Conservation (phyloP, 768 basidiomycete genomes). For the Boletus reticulatus region DNA sequence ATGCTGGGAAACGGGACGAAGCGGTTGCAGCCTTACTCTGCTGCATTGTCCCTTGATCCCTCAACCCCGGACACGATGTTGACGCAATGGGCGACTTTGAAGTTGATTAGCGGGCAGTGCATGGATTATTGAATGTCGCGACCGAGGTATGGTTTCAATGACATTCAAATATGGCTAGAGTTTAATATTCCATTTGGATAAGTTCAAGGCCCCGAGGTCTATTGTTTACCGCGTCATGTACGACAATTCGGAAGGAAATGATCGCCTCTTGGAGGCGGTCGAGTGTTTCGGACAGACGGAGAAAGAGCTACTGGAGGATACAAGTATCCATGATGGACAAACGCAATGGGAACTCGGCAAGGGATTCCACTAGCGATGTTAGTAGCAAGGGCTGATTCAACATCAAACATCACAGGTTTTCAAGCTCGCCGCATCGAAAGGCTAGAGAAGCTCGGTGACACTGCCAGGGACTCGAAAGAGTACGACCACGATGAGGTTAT, state of each 20-base stretch:
- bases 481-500: neutral
- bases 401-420: neutral
- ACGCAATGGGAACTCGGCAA: neutral
- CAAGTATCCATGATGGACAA: neutral
- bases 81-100: neutral
- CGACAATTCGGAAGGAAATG: neutral
- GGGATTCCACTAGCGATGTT: neutral
- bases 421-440: neutral
- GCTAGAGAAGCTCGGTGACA: neutral
- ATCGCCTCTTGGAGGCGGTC: neutral
- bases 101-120: neutral
- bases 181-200: no score
- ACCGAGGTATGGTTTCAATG: neutral
- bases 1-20: neutral
- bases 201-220: constrained; percentile 1
- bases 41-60: neutral
- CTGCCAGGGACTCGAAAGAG: neutral
- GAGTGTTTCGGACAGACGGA: neutral
- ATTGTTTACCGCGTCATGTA: neutral
- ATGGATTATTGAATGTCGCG: neutral
- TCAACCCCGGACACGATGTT: neutral
- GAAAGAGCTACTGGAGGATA: neutral
- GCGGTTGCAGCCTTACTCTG: neutral
- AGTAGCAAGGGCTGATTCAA: neutral
- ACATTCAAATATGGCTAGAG: neutral